A percentile compares a stretch with the other conserved stretches of the same genome.
Evolutionary conservation across 176 grass and related monocot genomes (phyloP).

Genomic region (Stipa capillata): DNA sequence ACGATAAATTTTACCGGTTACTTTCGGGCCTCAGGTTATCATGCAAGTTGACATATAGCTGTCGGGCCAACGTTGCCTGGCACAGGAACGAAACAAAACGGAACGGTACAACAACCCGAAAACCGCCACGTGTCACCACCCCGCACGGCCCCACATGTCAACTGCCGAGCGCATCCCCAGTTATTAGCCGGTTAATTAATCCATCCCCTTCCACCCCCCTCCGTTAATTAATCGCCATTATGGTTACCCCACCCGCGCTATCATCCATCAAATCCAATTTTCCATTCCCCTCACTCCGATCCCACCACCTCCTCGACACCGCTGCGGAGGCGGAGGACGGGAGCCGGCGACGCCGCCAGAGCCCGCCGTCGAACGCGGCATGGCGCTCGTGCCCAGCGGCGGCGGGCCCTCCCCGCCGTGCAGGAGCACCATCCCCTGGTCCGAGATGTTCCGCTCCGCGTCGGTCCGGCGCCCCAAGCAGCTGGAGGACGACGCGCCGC

Average conservation of each 20-base stretch:
- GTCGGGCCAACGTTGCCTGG: too few species aligned
- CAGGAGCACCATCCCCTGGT: conserved; percentile 53
- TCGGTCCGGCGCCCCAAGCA: conserved; percentile 38
- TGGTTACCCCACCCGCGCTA: conserved; percentile 24
- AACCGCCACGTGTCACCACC: background rate
- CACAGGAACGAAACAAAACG: too few species aligned
- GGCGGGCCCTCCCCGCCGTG: background rate
- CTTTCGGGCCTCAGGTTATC: too few species aligned
- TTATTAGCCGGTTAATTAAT: conserved; percentile 6
- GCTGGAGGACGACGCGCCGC: background rate
- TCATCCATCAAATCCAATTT: conserved; percentile 32
- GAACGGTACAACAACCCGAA: background rate
- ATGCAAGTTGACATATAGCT: too few species aligned
- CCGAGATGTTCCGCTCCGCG: conserved; percentile 93
- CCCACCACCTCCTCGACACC: background rate
- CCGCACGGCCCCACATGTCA: background rate
- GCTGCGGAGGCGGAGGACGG: background rate
- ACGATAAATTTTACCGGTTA: too few species aligned
- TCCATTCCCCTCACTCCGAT: background rate
- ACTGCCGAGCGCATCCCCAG: background rate
- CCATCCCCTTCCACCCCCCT: background rate
- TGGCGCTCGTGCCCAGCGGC: conserved; percentile 60
- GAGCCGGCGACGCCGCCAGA: background rate
- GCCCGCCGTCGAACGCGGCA: conserved; percentile 34
- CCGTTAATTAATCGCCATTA: conserved; percentile 7